phyloP scores from a whole-genome alignment of 2,329 filamentous ascomycete species.

The Escovopsis sp. region DNA sequence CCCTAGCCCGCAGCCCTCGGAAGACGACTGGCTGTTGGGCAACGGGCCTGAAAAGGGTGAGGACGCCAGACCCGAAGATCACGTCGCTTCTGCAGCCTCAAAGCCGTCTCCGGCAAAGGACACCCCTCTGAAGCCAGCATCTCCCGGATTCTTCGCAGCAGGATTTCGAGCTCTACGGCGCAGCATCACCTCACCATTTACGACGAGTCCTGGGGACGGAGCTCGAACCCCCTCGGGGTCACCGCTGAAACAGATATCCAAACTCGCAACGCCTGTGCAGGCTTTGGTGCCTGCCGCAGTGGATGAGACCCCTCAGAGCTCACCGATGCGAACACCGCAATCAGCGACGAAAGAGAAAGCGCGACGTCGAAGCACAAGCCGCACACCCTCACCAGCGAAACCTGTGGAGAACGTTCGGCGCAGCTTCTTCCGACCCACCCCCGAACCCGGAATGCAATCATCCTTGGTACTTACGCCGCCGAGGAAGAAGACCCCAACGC shows the following conservation, averaged over 20 bases:
- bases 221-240: slow-evolving; percentile 12
- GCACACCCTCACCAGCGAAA: slow-evolving; percentile 14
- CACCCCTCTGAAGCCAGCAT: slow-evolving; percentile 26
- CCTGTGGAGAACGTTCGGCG: slow-evolving; percentile 4
- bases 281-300: neutral
- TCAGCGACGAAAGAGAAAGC: slow-evolving; percentile 1
- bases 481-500: slow-evolving; percentile 28
- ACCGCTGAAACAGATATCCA: slow-evolving; percentile 7
- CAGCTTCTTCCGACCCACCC: slow-evolving; percentile 38
- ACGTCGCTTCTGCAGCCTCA: slow-evolving; percentile 15
- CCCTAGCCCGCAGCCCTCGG: slow-evolving; percentile 20
- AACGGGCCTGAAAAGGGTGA: slow-evolving; percentile 33
- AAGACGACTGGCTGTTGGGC: slow-evolving; percentile 41
- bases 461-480: slow-evolving; percentile 42
- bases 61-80: slow-evolving; percentile 18
- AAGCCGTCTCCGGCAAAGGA: slow-evolving; percentile 12
- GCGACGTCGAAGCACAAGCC: neutral
- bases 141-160: slow-evolving; percentile 40
- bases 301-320: neutral
- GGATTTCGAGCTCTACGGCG: slow-evolving; percentile 33
- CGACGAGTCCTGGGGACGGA: neutral
- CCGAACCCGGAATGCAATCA: slow-evolving; percentile 44
- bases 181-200: slow-evolving; percentile 26
- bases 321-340: slow-evolving; percentile 2
- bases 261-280: slow-evolving; percentile 5